Base-by-base conservation (phyloP, 805 yeast species). In the Monosporozyma aquatica region DNA sequence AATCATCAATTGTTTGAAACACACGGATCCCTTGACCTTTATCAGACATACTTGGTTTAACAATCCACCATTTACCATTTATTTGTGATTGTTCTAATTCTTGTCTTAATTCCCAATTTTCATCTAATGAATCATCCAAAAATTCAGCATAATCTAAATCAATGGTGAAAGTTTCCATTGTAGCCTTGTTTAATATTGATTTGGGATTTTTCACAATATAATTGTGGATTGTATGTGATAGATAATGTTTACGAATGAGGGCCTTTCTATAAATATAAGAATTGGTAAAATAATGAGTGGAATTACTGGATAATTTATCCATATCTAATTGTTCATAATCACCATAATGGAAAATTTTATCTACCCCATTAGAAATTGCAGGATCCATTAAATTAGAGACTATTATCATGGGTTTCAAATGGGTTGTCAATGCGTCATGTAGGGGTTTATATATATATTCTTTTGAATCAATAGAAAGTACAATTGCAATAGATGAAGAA, bases 61-160 rank as follows among this genome's bases (percentile, higher is more conserved):
- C 70, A 29, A 92, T 92, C 89, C 94, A 90, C 37, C 81, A 75
- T 49, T 74, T 76, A 17, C 58, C 52, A 11, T 46, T 45, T 9
- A 30, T 18, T 14, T 68, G 71, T 11, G 75, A 76, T 9, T 62
- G 59, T 45, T 80, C 81, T 26, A 92, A 66, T 51, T 83, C 95
- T 41, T 81, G 82, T 45, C 95, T 67, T 39, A 92, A 68, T 56
- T 90, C 98, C 67, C 83, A 89, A 29, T 84, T 80, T 54, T 92
- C 98, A 60, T 90, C 97, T 37, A 92, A 68, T 0, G 95, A 74
- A 58, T 92, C 98, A 53, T 92, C 97, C 40, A 92, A 66, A 53
- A 92, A 92, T 60, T 92, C 98, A 1, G 97, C 97, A 62, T 86
- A 92, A 54, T 90, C 97, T 18, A 92, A 75, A 56, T 92, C 97